A percentile compares a stretch with the other conserved stretches of the same genome.
phyloP scores from a whole-genome alignment of 768 basidiomycete species.

The Boletus coccyginus region DNA sequence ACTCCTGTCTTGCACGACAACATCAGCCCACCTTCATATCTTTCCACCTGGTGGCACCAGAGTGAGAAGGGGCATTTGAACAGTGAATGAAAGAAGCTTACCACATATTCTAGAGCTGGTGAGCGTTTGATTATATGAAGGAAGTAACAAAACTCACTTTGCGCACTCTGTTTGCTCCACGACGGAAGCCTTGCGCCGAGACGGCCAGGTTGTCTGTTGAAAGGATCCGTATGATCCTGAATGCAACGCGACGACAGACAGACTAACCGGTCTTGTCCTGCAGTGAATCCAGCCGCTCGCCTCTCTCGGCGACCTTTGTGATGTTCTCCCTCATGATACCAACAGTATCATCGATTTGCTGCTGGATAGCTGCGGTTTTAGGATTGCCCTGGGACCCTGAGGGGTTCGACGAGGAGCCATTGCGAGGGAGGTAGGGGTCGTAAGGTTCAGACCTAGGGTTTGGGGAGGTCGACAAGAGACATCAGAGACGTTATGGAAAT shows the following conservation, averaged over 20 bases:
- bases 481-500: not conserved
- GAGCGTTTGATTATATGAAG: conserved; percentile 1
- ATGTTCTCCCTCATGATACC: conserved; percentile 99
- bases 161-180: conserved; percentile 95
- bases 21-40: conserved; percentile 79
- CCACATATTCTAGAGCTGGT: conserved; percentile 76
- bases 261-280: conserved; percentile 97
- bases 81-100: conserved; percentile 40
- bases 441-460: conserved; percentile 89
- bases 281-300: conserved; percentile 88
- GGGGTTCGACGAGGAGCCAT: conserved; percentile 59
- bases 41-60: conserved; percentile 70
- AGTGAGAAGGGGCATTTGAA: conserved; percentile 6
- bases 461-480: conserved; percentile 3
- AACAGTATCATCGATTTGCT: conserved; percentile 97
- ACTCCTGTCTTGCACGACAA: conserved; percentile 3
- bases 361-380: conserved; percentile 93
- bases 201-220: conserved; percentile 88
- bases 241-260: not conserved
- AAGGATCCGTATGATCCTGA: not conserved
- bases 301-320: conserved; percentile 91
- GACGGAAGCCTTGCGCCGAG: conserved; percentile 97
- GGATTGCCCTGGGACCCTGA: conserved; percentile 53
- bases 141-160: conserved; percentile 54
- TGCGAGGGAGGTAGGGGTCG: conserved; percentile 95